These are phyloP conservation scores for Diaporthe capsici DNA, from an alignment of 2,329 filamentous ascomycete species.

Conservation along the genomic window DNA sequence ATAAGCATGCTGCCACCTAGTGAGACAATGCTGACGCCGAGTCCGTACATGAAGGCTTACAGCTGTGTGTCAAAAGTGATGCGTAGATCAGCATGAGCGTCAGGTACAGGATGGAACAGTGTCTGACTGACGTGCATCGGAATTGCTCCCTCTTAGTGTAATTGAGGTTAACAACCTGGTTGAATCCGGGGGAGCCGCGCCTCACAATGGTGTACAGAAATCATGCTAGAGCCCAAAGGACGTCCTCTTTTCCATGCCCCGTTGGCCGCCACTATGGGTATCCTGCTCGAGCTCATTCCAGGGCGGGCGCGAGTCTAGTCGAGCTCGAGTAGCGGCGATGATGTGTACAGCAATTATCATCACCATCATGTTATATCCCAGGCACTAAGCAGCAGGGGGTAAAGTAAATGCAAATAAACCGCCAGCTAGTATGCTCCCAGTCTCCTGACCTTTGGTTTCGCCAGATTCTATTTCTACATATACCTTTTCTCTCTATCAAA, in stretches of 20 bases:
- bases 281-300: too few relatives aligned
- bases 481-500: neutral
- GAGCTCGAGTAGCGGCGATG: too few relatives aligned
- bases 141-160: neutral
- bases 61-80: neutral
- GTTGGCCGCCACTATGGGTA: neutral
- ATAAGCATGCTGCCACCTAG: neutral
- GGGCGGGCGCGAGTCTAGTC: neutral
- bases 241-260: neutral
- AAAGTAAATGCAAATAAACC: neutral
- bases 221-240: neutral
- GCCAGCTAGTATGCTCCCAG: neutral
- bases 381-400: neutral
- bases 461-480: constrained; percentile 2
- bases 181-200: too few relatives aligned
- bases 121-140: neutral
- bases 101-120: neutral
- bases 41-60: neutral
- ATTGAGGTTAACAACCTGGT: neutral
- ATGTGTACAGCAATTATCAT: too few relatives aligned
- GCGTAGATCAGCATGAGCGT: neutral
- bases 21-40: constrained; percentile 15
- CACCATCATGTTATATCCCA: neutral
- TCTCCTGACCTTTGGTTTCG: neutral
- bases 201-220: neutral